phyloP scores from a whole-genome alignment of 305 asterid species.

The Solanum hybrid region DNA sequence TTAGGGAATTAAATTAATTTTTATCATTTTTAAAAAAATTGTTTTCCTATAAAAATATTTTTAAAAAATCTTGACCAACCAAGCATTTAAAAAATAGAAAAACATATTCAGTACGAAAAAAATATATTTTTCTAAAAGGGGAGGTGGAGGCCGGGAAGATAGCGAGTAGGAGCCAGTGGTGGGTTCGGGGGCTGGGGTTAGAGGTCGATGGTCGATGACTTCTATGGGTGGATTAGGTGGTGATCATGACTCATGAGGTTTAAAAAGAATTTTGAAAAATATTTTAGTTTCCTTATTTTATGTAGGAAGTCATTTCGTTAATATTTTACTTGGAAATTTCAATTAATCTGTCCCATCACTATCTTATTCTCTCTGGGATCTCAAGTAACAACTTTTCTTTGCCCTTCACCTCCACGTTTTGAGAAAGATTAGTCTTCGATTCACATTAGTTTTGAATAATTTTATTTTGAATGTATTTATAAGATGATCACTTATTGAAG shows the following conservation, averaged over 20 bases:
- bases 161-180: not conserved
- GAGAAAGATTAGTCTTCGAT: not conserved
- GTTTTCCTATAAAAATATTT: no score
- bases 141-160: not conserved
- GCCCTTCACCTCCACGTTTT: not conserved
- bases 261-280: no score
- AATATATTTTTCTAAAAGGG: not conserved
- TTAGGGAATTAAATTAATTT: no score
- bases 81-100: not conserved
- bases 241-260: not conserved
- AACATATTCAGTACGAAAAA: not conserved
- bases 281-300: no score
- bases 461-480: not conserved
- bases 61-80: accelerated
- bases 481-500: not conserved
- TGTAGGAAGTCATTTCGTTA: not conserved
- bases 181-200: not conserved
- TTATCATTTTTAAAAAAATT: accelerated
- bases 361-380: not conserved
- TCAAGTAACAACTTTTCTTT: not conserved
- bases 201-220: accelerated
- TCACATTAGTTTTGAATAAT: not conserved
- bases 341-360: accelerated
- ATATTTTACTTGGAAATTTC: not conserved
- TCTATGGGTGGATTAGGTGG: no score